A percentile compares a stretch with the other conserved stretches of the same genome.
Conservation (phyloP, 164 flowering plant species). For the Magnolia changhungtana region DNA sequence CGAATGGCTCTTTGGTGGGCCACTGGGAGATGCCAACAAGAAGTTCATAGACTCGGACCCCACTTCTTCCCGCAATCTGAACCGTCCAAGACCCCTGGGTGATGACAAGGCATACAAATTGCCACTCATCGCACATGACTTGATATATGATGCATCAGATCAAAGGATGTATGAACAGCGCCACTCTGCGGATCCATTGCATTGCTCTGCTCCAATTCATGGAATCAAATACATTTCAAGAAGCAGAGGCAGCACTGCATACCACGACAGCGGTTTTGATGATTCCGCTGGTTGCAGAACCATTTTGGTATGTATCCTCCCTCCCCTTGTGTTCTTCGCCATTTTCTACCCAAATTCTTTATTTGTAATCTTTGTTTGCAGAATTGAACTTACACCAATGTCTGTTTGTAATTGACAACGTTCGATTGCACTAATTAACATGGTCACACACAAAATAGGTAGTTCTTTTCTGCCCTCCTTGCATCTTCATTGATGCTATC, state of each 20-base stretch:
- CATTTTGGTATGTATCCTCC: conserved; percentile 1
- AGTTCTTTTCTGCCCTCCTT: too few species aligned
- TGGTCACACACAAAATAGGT: too few species aligned
- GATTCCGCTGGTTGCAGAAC: conserved; percentile 4
- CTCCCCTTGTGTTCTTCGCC: not conserved
- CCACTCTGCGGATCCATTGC: not conserved
- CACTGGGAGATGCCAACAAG: not conserved
- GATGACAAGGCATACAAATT: not conserved
- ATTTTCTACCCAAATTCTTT: not conserved
- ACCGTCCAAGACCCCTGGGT: not conserved
- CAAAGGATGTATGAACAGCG: not conserved
- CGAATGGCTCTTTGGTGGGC: too few species aligned
- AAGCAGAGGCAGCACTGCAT: not conserved
- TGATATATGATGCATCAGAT: not conserved
- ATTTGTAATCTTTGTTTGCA: not conserved
- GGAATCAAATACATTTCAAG: conserved; percentile 4
- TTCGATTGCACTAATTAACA: not conserved
- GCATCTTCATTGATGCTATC: too few species aligned
- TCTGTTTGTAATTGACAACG: not conserved
- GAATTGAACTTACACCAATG: not conserved
- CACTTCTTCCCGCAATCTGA: conserved; percentile 2
- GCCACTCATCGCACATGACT: not conserved
- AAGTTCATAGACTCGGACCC: not conserved
- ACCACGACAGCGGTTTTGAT: not conserved
- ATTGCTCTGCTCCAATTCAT: not conserved